These are phyloP conservation scores for Phytophthora europaea DNA, from an alignment of 352 stramenopile species.

Conservation along the genomic window DNA sequence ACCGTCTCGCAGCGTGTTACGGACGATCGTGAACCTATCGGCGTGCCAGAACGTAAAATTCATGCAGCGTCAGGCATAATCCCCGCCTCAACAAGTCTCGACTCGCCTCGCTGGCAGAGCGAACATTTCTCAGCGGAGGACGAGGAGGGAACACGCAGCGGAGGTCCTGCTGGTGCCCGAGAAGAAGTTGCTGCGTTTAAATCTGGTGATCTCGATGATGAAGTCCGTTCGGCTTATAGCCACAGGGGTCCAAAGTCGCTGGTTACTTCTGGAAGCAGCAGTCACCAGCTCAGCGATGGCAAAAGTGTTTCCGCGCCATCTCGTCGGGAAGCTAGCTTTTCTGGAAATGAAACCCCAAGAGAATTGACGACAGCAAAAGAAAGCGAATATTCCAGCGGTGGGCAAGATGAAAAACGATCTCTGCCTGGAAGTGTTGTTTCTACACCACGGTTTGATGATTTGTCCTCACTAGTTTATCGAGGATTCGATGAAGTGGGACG, in stretches of 20 bases:
- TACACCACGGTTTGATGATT: constrained; percentile 32
- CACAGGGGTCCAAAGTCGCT: constrained; percentile 20
- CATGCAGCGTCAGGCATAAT: not conserved
- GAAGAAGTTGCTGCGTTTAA: constrained; percentile 18
- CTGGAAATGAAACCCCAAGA: constrained; percentile 26
- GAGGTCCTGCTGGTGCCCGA: not conserved
- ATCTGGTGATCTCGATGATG: constrained; percentile 16
- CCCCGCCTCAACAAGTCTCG: constrained; percentile 1
- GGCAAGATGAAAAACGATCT: constrained; percentile 30
- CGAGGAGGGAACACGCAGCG: constrained; percentile 18
- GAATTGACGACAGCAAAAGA: constrained; percentile 28
- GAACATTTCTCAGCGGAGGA: constrained; percentile 23
- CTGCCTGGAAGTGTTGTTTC: constrained; percentile 21
- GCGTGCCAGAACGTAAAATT: constrained; percentile 18
- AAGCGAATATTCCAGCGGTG: constrained; percentile 13
- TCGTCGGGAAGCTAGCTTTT: constrained; percentile 19
- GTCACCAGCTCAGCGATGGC: constrained; percentile 18
- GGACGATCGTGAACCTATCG: constrained; percentile 15
- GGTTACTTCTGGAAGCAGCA: constrained; percentile 19
- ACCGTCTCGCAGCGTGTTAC: constrained; percentile 13
- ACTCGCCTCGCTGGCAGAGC: constrained; percentile 30
- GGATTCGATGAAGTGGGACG: constrained; percentile 19
- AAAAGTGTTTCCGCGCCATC: constrained; percentile 21
- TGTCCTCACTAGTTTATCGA: constrained; percentile 46
- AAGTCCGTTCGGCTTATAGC: constrained; percentile 15